phyloP scores from a whole-genome alignment of 257 asterid species.

The Forsythia suspensa region DNA sequence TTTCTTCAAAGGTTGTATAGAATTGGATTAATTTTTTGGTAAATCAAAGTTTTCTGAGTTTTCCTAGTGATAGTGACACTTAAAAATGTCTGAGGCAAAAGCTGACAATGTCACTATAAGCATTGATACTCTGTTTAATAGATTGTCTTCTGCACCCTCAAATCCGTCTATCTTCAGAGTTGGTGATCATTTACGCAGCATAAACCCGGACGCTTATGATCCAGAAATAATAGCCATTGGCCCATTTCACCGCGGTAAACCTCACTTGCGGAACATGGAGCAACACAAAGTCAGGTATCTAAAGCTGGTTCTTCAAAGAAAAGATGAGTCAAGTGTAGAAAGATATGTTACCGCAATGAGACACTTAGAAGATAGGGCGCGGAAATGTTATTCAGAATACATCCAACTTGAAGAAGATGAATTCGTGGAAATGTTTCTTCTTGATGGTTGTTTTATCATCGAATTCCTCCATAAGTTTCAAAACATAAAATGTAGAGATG shows the following conservation, averaged over 20 bases:
- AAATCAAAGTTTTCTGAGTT: background rate
- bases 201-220: background rate
- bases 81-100: background rate
- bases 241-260: constrained; percentile 14
- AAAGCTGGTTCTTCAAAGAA: background rate
- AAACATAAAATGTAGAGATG: background rate
- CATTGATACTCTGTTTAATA: background rate
- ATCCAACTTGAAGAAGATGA: background rate
- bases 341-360: background rate
- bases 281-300: constrained; percentile 3
- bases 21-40: background rate
- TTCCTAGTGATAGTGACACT: background rate
- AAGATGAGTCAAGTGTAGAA: background rate
- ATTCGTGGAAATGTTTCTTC: constrained; percentile 8
- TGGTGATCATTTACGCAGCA: background rate
- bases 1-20: background rate
- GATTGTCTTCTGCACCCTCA: background rate
- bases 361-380: background rate
- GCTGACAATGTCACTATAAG: background rate
- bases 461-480: background rate
- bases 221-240: constrained; percentile 20
- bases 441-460: constrained; percentile 16
- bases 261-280: background rate
- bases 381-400: background rate
- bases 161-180: constrained; percentile 2